Evolutionary conservation across 176 grass and related monocot genomes (phyloP).

Genomic region (Oryza meridionalis): DNA sequence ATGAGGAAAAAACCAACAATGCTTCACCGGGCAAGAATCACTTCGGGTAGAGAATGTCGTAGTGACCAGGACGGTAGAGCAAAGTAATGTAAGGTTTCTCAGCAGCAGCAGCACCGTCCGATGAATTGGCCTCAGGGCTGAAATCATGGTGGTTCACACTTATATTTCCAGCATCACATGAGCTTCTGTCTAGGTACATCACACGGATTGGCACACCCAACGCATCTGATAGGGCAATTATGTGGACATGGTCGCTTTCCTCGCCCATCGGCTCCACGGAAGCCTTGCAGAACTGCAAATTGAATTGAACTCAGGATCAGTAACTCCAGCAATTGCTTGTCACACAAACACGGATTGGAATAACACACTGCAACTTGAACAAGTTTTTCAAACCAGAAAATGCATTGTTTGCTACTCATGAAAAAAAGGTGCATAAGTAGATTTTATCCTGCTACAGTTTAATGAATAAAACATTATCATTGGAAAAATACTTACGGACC

Average conservation of each 20-base stretch:
- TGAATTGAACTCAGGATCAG: constrained; percentile 40
- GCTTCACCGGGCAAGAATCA: constrained; percentile 43
- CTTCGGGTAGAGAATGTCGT: constrained; percentile 92
- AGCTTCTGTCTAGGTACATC: constrained; percentile 82
- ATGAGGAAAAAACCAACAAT: constrained; percentile 37
- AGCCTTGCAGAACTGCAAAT: constrained; percentile 83
- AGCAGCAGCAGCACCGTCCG: constrained; percentile 19
- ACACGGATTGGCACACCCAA: constrained; percentile 94
- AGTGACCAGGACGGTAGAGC: constrained; percentile 94
- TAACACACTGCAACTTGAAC: neutral
- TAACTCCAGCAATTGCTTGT: neutral
- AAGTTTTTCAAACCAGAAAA: neutral
- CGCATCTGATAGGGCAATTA: constrained; percentile 88
- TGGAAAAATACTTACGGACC: neutral
- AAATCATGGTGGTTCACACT: constrained; percentile 86
- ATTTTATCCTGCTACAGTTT: neutral
- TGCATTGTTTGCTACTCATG: neutral
- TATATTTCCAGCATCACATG: constrained; percentile 54
- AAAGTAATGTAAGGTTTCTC: constrained; percentile 76
- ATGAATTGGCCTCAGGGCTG: constrained; percentile 45
- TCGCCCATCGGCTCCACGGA: constrained; percentile 96
- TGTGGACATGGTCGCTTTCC: constrained; percentile 93
- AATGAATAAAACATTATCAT: neutral
- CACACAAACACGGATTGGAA: neutral
- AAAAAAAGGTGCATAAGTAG: neutral